Evolutionary conservation across 345 rosid species (phyloP).

Genomic region (Eucalyptus curtisii): DNA sequence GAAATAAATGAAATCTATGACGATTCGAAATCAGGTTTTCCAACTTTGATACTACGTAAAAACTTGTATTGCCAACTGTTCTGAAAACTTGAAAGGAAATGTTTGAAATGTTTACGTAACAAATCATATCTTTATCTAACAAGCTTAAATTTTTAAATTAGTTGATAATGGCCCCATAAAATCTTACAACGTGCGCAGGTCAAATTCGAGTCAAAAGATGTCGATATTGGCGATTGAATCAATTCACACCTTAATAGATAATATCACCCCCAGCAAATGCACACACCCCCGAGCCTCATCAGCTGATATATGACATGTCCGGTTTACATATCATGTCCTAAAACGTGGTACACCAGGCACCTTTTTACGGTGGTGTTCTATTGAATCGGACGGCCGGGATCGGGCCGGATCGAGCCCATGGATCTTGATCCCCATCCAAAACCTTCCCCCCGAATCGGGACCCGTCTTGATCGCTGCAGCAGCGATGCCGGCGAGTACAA

Average conservation of each 20-base stretch:
- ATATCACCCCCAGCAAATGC: not conserved
- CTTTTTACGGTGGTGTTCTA: not conserved
- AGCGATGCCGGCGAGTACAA: not conserved
- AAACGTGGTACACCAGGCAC: too few relatives aligned
- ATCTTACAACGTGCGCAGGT: rapidly evolving
- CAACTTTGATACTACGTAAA: too few relatives aligned
- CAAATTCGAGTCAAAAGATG: not conserved
- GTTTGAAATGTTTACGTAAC: too few relatives aligned
- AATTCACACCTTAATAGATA: too few relatives aligned
- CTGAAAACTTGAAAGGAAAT: rapidly evolving
- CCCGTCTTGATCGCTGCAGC: not conserved
- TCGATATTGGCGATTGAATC: rapidly evolving
- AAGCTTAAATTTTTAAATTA: too few relatives aligned
- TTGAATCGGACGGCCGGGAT: not conserved
- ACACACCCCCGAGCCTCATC: not conserved
- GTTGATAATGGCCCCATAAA: rapidly evolving
- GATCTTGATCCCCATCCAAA: not conserved
- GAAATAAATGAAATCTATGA: too few relatives aligned
- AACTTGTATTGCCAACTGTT: rapidly evolving
- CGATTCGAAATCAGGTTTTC: too few relatives aligned
- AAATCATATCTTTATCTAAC: too few relatives aligned
- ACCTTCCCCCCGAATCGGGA: not conserved
- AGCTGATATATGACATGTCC: not conserved
- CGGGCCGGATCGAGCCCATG: not conserved
- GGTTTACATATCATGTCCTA: too few relatives aligned